Evolutionary conservation across 352 stramenopile species (phyloP), one percentile per base, ranked within the genome.

Genomic region (Globisporangium solare): DNA sequence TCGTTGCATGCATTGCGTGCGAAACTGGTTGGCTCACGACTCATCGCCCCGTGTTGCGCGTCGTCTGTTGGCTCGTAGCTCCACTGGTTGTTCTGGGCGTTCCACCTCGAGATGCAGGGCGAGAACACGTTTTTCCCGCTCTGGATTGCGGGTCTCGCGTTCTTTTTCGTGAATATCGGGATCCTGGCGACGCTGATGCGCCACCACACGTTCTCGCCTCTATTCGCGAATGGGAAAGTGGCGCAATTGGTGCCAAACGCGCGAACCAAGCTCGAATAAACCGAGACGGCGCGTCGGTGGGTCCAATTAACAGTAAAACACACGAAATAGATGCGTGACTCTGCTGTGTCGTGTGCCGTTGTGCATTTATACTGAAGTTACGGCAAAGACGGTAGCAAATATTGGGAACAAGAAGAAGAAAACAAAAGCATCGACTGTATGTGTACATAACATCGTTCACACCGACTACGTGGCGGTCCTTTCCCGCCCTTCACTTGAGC

Each of bases 31-130:
- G 20, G 10, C 27, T 3, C 5, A 35, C 7, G 27, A 8, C 47
- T 58, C 18, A 21, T 4, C n/a, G 12, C 45, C 39, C 13, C 61
- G 14, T 8, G n/a, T 7, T 45, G 18, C 12, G 27, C 47, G n/a
- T 24, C 31, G 8, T 18, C 6, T 39, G 20, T 2, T 22, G 31
- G 1, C 10, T 51, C 37, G 22, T 41, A 92, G 79, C 63, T 91
- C 56, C 84, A 88, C 58, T 98, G 92, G 92, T 67, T 98, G 54
- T 95, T 79, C 37, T 95, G 81, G 76, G 92, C 90, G 6, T 97
- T 86, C 62, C 66, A 85, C 47, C 67, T 98, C 49, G 92, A 98
- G 60, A 96, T 98, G 75, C 72, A 88, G 66, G 90, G 90, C 49
- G 41, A 76, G 39, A 95, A 96, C 62, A 96, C 83, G 14, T 97